phyloP scores from a whole-genome alignment of 495 filamentous ascomycete species.

The Penicillium malachiteum region DNA sequence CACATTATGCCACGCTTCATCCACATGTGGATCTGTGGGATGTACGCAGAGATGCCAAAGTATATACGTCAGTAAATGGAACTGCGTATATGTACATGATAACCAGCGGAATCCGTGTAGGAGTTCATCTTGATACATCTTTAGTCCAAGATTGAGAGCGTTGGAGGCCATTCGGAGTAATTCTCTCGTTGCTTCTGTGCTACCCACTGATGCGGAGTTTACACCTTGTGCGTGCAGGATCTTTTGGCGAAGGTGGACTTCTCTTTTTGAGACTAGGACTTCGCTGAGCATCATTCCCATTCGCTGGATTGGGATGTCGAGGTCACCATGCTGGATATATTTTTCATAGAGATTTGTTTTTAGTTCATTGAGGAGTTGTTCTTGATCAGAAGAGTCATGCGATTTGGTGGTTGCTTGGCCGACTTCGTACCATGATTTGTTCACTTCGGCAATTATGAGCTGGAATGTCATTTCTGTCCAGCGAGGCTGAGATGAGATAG shows the following conservation, averaged over 20 bases:
- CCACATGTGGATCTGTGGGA: slow-evolving; percentile 1
- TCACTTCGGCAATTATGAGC: slow-evolving; percentile 37
- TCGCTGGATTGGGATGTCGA: slow-evolving; percentile 34
- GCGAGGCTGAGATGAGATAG: slow-evolving; percentile 6
- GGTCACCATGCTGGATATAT: slow-evolving; percentile 27
- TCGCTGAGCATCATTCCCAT: slow-evolving; percentile 23
- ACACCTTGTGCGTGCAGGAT: slow-evolving; percentile 14
- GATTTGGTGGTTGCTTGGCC: background rate
- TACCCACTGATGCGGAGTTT: background rate
- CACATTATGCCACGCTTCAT: slow-evolving; percentile 1
- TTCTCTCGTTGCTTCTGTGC: slow-evolving; percentile 10
- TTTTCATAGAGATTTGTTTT: slow-evolving; percentile 16
- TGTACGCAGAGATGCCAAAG: slow-evolving; percentile 33
- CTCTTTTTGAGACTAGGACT: slow-evolving; percentile 22
- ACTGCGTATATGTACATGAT: slow-evolving; percentile 27
- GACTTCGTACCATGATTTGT: slow-evolving; percentile 11
- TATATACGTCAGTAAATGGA: slow-evolving; percentile 30
- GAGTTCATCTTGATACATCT: slow-evolving; percentile 29
- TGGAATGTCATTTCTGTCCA: slow-evolving; percentile 33
- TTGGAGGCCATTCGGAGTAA: slow-evolving; percentile 17
- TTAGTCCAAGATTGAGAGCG: slow-evolving; percentile 18
- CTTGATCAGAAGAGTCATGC: slow-evolving; percentile 13
- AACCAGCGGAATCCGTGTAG: slow-evolving; percentile 30
- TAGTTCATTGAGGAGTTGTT: slow-evolving; percentile 19
- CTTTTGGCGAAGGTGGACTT: slow-evolving; percentile 29